Conservation (phyloP, 305 asterid genomes). For the Stenogyne calaminthoides region DNA sequence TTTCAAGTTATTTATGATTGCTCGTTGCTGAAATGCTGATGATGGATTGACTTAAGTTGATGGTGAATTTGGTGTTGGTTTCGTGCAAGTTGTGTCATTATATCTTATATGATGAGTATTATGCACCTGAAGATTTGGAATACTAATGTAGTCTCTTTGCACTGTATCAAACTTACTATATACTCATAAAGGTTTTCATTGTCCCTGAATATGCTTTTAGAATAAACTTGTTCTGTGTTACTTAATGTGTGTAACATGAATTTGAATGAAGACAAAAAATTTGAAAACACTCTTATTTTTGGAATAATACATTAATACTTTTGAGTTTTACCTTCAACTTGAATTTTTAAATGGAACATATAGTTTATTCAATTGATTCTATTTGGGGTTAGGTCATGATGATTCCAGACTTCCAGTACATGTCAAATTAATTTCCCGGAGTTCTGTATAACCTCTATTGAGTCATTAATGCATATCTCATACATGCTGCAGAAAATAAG, state of each 20-base stretch:
- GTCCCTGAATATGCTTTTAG: neutral
- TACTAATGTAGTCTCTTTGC: neutral
- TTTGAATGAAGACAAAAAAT: neutral
- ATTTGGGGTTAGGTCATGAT: neutral
- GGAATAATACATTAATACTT: neutral
- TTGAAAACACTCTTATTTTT: neutral
- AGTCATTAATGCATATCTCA: neutral
- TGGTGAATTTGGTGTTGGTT: neutral
- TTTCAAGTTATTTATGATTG: neutral
- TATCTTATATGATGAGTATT: neutral
- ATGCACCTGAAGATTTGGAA: slow-evolving; percentile 8
- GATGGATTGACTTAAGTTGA: neutral
- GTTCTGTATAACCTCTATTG: neutral
- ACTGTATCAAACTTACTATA: neutral
- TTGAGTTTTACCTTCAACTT: neutral
- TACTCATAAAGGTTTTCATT: neutral
- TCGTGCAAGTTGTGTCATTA: neutral
- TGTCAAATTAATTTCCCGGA: slow-evolving; percentile 1
- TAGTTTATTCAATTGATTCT: neutral
- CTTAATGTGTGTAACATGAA: neutral
- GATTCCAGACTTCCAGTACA: neutral
- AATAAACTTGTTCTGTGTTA: neutral
- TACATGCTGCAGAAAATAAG: neutral
- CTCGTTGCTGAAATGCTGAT: neutral
- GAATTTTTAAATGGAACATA: neutral